phyloP scores from a whole-genome alignment of 2,329 filamentous ascomycete genomes.

The Grosmannia clavigera region DNA sequence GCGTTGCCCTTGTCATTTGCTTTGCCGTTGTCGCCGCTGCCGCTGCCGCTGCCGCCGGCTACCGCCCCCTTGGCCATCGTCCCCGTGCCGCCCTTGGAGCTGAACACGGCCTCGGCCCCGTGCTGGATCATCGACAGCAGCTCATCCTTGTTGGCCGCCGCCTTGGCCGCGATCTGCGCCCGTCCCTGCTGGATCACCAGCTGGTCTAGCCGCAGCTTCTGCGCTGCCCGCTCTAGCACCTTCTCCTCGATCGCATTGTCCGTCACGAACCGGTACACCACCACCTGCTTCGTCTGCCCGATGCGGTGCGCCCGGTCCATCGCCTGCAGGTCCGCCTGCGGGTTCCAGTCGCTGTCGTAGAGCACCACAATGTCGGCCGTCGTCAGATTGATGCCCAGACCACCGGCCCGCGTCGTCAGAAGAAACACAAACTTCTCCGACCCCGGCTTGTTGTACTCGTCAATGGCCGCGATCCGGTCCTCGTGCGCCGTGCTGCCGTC shows the following conservation, averaged over 20 bases:
- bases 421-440: constrained; percentile 97
- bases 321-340: constrained; percentile 92
- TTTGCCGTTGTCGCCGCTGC: constrained; percentile 28
- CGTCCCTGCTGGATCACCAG: constrained; percentile 96
- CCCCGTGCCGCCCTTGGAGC: constrained; percentile 54
- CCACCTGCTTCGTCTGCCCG: constrained; percentile 94
- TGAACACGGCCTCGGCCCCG: constrained; percentile 89
- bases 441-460: constrained; percentile 92
- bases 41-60: background rate
- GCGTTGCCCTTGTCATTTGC: constrained; percentile 49
- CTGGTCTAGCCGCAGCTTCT: constrained; percentile 92
- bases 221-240: constrained; percentile 87
- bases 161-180: constrained; percentile 79
- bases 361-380: constrained; percentile 90
- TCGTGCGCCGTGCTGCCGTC: constrained; percentile 95
- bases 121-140: constrained; percentile 97
- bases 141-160: constrained; percentile 90
- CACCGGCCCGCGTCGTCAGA: constrained; percentile 88
- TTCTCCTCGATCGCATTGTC: constrained; percentile 99
- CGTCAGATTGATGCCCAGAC: constrained; percentile 92
- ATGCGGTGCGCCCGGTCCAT: constrained; percentile 99
- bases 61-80: constrained; percentile 41
- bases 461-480: constrained; percentile 92
- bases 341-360: constrained; percentile 98
- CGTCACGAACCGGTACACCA: constrained; percentile 93